Evolutionary conservation across 176 grass and related monocot genomes (phyloP), one percentile per base, ranked within the genome.

Genomic region (Oryza longistaminata): DNA sequence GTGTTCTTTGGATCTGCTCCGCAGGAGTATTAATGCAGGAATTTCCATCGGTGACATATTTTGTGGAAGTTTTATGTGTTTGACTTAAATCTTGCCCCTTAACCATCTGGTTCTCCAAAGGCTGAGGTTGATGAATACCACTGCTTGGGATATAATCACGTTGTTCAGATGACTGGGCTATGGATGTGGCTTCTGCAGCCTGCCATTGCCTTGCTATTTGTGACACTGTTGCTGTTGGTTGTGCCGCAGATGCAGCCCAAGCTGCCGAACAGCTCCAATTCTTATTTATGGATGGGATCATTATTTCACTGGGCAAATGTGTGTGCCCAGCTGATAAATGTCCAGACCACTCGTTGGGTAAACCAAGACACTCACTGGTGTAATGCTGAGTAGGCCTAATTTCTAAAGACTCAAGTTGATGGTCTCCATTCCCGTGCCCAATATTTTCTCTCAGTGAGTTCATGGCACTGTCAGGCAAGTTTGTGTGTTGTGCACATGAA

Each of bases 401-500:
- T 76, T 77, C 81, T 34, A 64, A 83, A 43, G 81, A 43, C 34
- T 83, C 67, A 45, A 64, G 71, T 85, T 76, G 70, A 80, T 70
- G 77, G 55, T 25, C 16, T 82, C 71, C 85, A 80, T 73, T 84
- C 66, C 43, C 68, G 29, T 14, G 65, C 37, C 61, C 50, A 86
- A 16, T 73, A 44, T 76, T 91, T 45, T 68, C 73, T 80, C 37
- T 77, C 45, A 33, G 40, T 39, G 77, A 52, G 53, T 64, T 87
- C 58, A 46, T 68, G 19, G 46, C 66, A 86, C 67, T 64, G 34
- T 40, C 78, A 78, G 76, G 70, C 74, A 70, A 74, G 68, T 78
- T 26, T 50, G 64, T 70, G 66, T 70, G 31, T 49, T 67, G 68
- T 7, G 29, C 12, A 81, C 70, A 70, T 84, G 85, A 78, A 65